phyloP scores from a whole-genome alignment of 164 flowering plant species.

The Platanus orientalis region DNA sequence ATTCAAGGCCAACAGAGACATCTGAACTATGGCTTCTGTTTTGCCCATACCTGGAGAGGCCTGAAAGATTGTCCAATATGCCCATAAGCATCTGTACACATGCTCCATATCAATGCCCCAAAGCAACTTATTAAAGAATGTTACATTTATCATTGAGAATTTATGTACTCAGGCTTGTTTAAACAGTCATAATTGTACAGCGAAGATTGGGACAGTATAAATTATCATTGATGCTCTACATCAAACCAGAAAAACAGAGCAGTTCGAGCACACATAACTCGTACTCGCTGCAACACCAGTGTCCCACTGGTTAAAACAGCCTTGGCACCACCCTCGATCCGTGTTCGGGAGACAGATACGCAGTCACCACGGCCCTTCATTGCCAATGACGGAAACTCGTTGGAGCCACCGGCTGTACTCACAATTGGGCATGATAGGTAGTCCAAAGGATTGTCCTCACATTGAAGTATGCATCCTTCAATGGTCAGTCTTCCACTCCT shows the following conservation, averaged over 20 bases:
- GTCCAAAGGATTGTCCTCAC: constrained; percentile 84
- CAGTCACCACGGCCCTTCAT: constrained; percentile 37
- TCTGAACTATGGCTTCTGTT: too few species aligned
- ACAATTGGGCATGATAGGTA: constrained; percentile 87
- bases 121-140: too few species aligned
- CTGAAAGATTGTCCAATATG: too few species aligned
- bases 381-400: constrained; percentile 20
- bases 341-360: constrained; percentile 68
- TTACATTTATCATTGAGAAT: not conserved
- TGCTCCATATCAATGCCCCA: too few species aligned
- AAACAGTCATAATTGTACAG: not conserved
- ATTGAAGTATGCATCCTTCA: constrained; percentile 87
- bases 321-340: constrained; percentile 94
- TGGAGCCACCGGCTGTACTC: constrained; percentile 50
- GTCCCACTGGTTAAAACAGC: constrained; percentile 80
- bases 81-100: too few species aligned
- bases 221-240: constrained; percentile 40
- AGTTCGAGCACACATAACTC: constrained; percentile 78
- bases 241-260: constrained; percentile 90
- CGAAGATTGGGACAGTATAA: not conserved
- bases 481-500: constrained; percentile 84
- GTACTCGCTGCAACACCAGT: constrained; percentile 72
- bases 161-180: not conserved
- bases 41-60: too few species aligned
- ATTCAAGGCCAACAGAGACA: too few species aligned